Evolutionary conservation across 148 eudicot genomes (phyloP).

Genomic region (Polygonum aviculare): DNA sequence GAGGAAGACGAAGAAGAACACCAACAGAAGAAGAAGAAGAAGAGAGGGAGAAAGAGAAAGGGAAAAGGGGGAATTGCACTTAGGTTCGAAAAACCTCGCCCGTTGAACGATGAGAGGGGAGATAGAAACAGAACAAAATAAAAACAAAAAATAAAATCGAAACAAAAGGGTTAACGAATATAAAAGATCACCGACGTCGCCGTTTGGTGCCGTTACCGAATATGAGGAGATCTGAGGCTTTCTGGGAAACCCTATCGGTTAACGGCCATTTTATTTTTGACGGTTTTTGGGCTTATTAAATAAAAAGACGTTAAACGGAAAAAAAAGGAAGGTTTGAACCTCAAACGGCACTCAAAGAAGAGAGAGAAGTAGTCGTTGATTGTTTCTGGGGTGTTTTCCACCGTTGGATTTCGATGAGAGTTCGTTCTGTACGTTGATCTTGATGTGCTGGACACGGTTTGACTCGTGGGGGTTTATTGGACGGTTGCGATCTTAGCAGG

Average conservation of each 20-base stretch:
- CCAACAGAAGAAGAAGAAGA: conserved; percentile 10
- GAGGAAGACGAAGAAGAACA: conserved; percentile 2
- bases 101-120: conserved; percentile 41
- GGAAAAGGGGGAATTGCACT: conserved; percentile 8
- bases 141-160: background rate
- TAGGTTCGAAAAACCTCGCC: conserved; percentile 34
- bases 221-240: background rate
- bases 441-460: background rate
- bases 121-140: conserved; percentile 4
- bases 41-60: conserved; percentile 14
- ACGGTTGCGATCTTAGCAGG: background rate
- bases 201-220: conserved; percentile 47
- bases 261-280: conserved; percentile 25
- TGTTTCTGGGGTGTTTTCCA: conserved; percentile 14
- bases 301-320: conserved; percentile 17
- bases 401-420: conserved; percentile 24
- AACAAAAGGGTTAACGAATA: conserved; percentile 53
- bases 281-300: conserved; percentile 21
- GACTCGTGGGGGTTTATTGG: background rate
- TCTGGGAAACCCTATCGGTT: conserved; percentile 10
- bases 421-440: background rate
- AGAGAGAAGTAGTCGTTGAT: conserved; percentile 17
- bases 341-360: conserved; percentile 53
- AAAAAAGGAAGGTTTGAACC: conserved; percentile 38
- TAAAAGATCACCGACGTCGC: conserved; percentile 42